Base-by-base conservation (phyloP, 1,139 yeast species). In the Sugiyamaella xylanicola region DNA sequence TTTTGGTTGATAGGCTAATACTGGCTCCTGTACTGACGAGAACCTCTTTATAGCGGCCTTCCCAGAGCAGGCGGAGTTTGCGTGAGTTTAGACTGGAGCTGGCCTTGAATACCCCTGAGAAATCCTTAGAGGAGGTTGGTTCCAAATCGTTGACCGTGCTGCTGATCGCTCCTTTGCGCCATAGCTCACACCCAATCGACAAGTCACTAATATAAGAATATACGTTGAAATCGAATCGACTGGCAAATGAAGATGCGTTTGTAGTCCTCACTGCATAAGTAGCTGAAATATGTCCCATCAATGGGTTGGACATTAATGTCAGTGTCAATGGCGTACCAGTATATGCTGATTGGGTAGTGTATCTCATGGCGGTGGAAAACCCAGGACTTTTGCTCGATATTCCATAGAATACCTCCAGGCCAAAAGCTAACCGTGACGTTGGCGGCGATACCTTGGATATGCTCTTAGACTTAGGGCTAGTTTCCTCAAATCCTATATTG, bases 391-490 rank as follows among this genome's bases (percentile, higher is more conserved):
- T 86, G 53, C 89, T 85, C 56, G 82, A 72, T 1, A 92, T 84
- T 0, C 97, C 97, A 63, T 88, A 87, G 92, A 96, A 95, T 9
- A 91, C 64, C 70, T 95, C 99, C 5, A 88, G 81, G 0, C 99
- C 99, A 0, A 90, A 65, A 0, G 93, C 85, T 1, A 85, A 78
- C 58, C 80, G 81, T 21, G 76, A 70, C 1, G 75, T 70, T 15
- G 80, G 22, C 46, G 55, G 55, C 21, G 54, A 35, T 45, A 47
- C 44, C 16, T 25, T 25, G 5, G 29, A 25, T 9, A 3, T 27
- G 4, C 17, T 32, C 40, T 39, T 16, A n/a, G 39, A 45, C 3
- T 32, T 42, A 22, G 54, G 15, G 40, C 58, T 20, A 25, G 42
- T 32, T 39, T 63, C 60, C 20, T 60, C 67, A 60, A 66, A 56